Evolutionary conservation across 495 filamentous ascomycete species (phyloP).

Genomic region (Neurospora pannonica): DNA sequence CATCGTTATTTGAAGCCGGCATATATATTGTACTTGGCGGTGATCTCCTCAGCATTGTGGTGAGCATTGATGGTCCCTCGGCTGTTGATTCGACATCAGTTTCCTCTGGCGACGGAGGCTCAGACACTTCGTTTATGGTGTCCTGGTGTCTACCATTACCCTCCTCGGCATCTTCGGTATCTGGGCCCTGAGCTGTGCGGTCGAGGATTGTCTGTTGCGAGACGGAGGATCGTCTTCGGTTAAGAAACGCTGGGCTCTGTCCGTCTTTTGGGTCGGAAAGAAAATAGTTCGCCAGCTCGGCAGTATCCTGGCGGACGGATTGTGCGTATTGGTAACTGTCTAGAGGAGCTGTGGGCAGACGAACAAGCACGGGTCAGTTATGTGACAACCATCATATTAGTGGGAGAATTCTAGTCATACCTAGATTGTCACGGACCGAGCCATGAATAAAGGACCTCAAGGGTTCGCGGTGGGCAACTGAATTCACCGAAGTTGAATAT

Average conservation of each 20-base stretch:
- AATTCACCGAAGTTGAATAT: slow-evolving; percentile 29
- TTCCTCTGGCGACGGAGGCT: slow-evolving; percentile 44
- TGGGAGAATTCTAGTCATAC: slow-evolving; percentile 34
- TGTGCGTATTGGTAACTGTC: slow-evolving; percentile 65
- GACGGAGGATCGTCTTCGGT: slow-evolving; percentile 24
- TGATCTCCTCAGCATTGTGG: slow-evolving; percentile 53
- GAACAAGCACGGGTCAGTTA: neutral
- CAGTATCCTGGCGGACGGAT: slow-evolving; percentile 81
- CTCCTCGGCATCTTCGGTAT: slow-evolving; percentile 3
- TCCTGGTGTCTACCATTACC: slow-evolving; percentile 16
- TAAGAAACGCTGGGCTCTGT: slow-evolving; percentile 31
- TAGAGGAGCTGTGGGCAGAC: slow-evolving; percentile 27
- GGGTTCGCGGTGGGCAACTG: slow-evolving; percentile 49
- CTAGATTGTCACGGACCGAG: slow-evolving; percentile 53
- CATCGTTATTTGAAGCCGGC: slow-evolving; percentile 3
- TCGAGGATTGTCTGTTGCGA: slow-evolving; percentile 10
- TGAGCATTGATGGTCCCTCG: slow-evolving; percentile 48
- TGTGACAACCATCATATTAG: neutral
- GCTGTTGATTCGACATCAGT: slow-evolving; percentile 18
- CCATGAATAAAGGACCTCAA: slow-evolving; percentile 73
- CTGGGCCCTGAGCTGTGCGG: slow-evolving; percentile 12
- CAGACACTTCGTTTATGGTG: slow-evolving; percentile 52
- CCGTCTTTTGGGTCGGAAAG: slow-evolving; percentile 52
- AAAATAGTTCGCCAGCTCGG: slow-evolving; percentile 80
- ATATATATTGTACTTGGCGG: slow-evolving; percentile 23